A percentile compares a stretch with the other conserved stretches of the same genome.
phyloP scores from a whole-genome alignment of 331 rosid species.

The Malus hybrid region DNA sequence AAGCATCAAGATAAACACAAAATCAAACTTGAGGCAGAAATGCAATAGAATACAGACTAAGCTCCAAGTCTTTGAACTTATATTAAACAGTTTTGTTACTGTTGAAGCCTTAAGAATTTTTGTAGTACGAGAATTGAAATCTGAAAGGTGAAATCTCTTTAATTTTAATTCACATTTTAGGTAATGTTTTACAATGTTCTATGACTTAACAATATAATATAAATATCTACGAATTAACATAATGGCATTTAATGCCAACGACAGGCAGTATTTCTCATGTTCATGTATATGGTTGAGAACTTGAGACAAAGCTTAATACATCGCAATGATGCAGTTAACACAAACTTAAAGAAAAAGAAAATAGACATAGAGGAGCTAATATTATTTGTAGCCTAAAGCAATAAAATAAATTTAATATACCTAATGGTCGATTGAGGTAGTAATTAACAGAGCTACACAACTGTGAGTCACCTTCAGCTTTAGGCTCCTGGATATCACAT shows the following conservation, averaged over 20 bases:
- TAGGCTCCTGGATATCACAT: slow-evolving; percentile 56
- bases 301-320: background rate
- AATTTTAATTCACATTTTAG: background rate
- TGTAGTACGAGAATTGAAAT: background rate
- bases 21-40: slow-evolving; percentile 2
- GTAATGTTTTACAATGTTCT: background rate
- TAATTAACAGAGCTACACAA: slow-evolving; percentile 67
- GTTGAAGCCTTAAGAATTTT: background rate
- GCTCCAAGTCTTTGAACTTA: background rate
- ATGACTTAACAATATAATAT: background rate
- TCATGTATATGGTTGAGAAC: background rate
- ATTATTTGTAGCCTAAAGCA: background rate
- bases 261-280: background rate
- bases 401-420: slow-evolving; percentile 23
- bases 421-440: slow-evolving; percentile 70
- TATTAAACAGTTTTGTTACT: background rate
- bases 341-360: background rate
- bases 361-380: background rate
- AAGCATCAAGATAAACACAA: slow-evolving; percentile 23
- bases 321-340: background rate
- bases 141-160: background rate
- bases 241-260: background rate
- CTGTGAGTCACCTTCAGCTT: slow-evolving; percentile 58
- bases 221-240: background rate
- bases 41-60: background rate